A percentile compares a stretch with the other conserved stretches of the same genome.
These are phyloP conservation scores for Paramecium primaurelia DNA, from an alignment of 73 alveolate genomes.

Conservation along the genomic window DNA sequence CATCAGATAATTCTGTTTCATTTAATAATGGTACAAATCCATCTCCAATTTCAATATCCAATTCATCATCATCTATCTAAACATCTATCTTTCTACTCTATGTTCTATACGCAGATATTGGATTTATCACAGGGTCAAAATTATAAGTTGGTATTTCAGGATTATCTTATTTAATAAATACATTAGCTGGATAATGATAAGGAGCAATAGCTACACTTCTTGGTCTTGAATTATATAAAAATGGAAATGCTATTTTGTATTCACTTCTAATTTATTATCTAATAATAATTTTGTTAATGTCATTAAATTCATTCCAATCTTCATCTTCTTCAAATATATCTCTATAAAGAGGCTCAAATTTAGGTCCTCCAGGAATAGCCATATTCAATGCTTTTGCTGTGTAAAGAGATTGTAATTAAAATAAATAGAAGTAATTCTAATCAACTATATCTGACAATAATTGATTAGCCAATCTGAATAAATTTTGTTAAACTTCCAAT, in stretches of 20 bases:
- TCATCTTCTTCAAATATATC: conserved; percentile 98
- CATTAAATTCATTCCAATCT: conserved; percentile 99
- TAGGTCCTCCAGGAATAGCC: conserved; percentile 99
- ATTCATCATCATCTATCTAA: conserved; percentile 71
- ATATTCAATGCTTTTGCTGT: conserved; percentile 99
- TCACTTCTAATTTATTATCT: conserved; percentile 98
- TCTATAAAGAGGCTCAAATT: conserved; percentile 98
- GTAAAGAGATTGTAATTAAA: conserved; percentile 95
- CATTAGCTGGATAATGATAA: conserved; percentile 96
- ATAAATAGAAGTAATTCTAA: conserved; percentile 97
- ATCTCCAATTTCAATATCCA: conserved; percentile 67
- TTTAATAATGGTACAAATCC: conserved; percentile 85
- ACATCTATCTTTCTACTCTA: conserved; percentile 70
- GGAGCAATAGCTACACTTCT: conserved; percentile 96
- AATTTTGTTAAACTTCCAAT: conserved; percentile 90
- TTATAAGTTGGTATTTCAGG: conserved; percentile 93
- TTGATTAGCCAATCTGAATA: conserved; percentile 97
- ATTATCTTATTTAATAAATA: conserved; percentile 85
- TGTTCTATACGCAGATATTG: conserved; percentile 94
- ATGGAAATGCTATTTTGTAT: conserved; percentile 99
- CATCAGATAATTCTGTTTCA: conserved; percentile 93
- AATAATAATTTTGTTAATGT: conserved; percentile 97
- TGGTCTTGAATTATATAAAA: conserved; percentile 98
- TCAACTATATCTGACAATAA: conserved; percentile 97
- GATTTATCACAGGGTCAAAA: conserved; percentile 98